Percentiles rank a stretch among this genome's conserved stretches.
phyloP scores from a whole-genome alignment of 2,329 filamentous ascomycete genomes.

The Tolypocladium inflatum region DNA sequence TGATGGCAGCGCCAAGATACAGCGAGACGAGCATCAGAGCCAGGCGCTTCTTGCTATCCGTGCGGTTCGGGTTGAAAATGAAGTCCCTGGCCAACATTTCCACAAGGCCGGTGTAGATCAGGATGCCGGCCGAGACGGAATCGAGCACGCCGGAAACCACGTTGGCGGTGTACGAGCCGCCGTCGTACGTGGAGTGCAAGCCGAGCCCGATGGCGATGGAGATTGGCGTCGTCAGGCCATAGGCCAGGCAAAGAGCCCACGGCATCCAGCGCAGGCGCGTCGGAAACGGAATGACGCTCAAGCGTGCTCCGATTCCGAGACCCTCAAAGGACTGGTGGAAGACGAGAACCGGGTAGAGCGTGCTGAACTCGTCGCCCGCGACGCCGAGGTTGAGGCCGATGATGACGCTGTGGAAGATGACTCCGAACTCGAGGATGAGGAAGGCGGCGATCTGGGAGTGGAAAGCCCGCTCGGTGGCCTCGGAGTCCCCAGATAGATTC shows the following conservation, averaged over 20 bases:
- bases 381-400: constrained; percentile 54
- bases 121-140: neutral
- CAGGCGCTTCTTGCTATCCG: constrained; percentile 28
- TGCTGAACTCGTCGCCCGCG: constrained; percentile 45
- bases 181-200: constrained; percentile 21
- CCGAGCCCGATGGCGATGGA: constrained; percentile 40
- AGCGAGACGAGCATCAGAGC: constrained; percentile 56
- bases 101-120: neutral
- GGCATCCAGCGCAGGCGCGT: constrained; percentile 31
- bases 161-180: neutral
- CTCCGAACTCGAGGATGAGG: constrained; percentile 47
- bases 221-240: constrained; percentile 42
- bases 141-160: neutral
- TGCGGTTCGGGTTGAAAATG: constrained; percentile 77
- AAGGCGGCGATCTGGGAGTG: constrained; percentile 33
- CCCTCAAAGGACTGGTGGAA: constrained; percentile 58
- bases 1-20: constrained; percentile 52
- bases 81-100: constrained; percentile 42
- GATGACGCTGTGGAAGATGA: constrained; percentile 55
- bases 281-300: constrained; percentile 46
- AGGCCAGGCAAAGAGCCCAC: constrained; percentile 36
- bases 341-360: constrained; percentile 49
- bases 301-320: constrained; percentile 50
- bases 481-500: neutral
- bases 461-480: constrained; percentile 3